phyloP scores from a whole-genome alignment of 2,329 filamentous ascomycete genomes.

The Talaromyces sp. region DNA sequence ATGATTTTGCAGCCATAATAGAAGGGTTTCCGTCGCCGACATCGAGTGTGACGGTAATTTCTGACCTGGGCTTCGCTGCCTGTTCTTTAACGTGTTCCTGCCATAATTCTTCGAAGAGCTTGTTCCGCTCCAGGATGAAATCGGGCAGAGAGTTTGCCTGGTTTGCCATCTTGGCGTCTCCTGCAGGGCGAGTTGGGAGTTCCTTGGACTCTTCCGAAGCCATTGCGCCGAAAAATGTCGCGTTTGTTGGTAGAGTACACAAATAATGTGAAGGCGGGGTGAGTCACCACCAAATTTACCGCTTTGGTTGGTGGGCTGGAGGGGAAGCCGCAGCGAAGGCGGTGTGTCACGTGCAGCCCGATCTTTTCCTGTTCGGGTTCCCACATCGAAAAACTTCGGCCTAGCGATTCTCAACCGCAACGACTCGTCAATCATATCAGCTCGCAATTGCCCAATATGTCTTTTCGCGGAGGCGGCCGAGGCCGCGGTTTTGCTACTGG shows the following conservation, averaged over 20 bases:
- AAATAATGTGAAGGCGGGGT: slow-evolving; percentile 6
- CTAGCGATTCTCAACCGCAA: slow-evolving; percentile 24
- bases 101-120: slow-evolving; percentile 85
- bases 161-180: slow-evolving; percentile 22
- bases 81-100: slow-evolving; percentile 74
- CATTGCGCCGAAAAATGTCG: slow-evolving; percentile 14
- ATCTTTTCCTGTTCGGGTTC: slow-evolving; percentile 41
- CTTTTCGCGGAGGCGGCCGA: slow-evolving; percentile 57
- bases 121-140: slow-evolving; percentile 77
- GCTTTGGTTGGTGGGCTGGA: slow-evolving; percentile 14
- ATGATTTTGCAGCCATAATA: slow-evolving; percentile 62
- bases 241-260: background rate
- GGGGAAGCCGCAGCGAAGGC: slow-evolving; percentile 24
- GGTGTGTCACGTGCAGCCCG: slow-evolving; percentile 32
- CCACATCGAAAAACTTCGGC: slow-evolving; percentile 32
- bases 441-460: slow-evolving; percentile 53
- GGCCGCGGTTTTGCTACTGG: slow-evolving; percentile 46
- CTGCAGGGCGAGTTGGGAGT: slow-evolving; percentile 25
- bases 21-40: slow-evolving; percentile 36
- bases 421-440: slow-evolving; percentile 13
- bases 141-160: slow-evolving; percentile 52
- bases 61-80: slow-evolving; percentile 43
- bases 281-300: slow-evolving; percentile 9
- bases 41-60: slow-evolving; percentile 46
- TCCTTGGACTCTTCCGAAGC: slow-evolving; percentile 31